Percentiles rank a stretch among this genome's conserved stretches.
phyloP scores from a whole-genome alignment of 2,329 filamentous ascomycete species.

The Sphaerulina vaccinii region DNA sequence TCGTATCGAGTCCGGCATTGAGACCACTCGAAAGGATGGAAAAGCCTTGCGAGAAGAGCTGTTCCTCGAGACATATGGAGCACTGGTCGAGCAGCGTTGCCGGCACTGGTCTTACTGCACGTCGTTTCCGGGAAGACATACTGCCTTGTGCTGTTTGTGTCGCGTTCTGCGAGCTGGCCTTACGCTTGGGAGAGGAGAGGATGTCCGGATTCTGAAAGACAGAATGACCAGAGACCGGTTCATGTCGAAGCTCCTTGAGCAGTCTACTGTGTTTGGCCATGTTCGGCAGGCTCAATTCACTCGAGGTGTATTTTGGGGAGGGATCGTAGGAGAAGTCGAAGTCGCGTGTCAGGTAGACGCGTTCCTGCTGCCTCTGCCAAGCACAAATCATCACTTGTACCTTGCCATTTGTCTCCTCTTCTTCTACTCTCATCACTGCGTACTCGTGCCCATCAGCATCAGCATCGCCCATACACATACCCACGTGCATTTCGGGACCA shows the following conservation, averaged over 20 bases:
- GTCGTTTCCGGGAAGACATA: conserved; percentile 7
- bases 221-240: conserved; percentile 9
- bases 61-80: conserved; percentile 64
- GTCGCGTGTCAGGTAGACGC: too few relatives aligned
- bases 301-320: too few relatives aligned
- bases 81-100: conserved; percentile 15
- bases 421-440: too few relatives aligned
- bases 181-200: conserved; percentile 2
- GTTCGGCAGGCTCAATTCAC: background rate
- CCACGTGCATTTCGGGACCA: too few relatives aligned
- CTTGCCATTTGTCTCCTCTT: too few relatives aligned
- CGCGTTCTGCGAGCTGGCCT: background rate
- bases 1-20: conserved; percentile 50
- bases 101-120: conserved; percentile 8
- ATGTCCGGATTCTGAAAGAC: conserved; percentile 15
- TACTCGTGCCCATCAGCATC: too few relatives aligned
- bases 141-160: conserved; percentile 2
- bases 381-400: too few relatives aligned
- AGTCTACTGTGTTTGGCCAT: conserved; percentile 12
- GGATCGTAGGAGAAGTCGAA: too few relatives aligned
- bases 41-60: conserved; percentile 51
- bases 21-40: conserved; percentile 64
- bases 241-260: conserved; percentile 15
- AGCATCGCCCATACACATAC: too few relatives aligned
- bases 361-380: too few relatives aligned